Evolutionary conservation across 202 grass and related monocot species (phyloP), one percentile per base, ranked within the genome.

Genomic region (Schoenoplectus tabernaemontani): DNA sequence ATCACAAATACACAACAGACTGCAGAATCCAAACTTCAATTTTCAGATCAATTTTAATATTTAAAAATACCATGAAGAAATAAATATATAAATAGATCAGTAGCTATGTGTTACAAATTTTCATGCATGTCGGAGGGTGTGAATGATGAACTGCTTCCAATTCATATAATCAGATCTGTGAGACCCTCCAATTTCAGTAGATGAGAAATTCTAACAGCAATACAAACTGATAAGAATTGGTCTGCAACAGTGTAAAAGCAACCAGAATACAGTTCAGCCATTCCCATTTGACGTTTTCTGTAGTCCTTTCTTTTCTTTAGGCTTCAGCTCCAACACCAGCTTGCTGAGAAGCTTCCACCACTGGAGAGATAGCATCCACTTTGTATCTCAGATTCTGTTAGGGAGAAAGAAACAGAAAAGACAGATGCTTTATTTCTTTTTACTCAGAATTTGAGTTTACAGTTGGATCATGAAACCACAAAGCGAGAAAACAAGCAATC

Each of bases 321-420:
- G 70, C 3, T 85, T 39, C 68, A n/a, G 85, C 43, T 79, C 64
- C 63, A 60, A 65, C 33, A 46, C 20, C 32, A 0, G 81, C 8
- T 44, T 81, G 47, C 74, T 85, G 53, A 2, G 87, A 19, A 0
- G 42, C 41, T 23, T 90, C 86, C 0, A 77, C 67, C 15, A 99
- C 96, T 0, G 90, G 92, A 33, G 96, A 92, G 64, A 99, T 87
- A 0, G 88, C 88, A 59, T 99, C 96, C 48, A 99, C 92, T 86
- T 99, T 96, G 88, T 92, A 99, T 26, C 83, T 88, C 79, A 99
- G 88, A 81, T 42, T 91, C 92, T 99, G 86, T 64, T 4, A 62
- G 61, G 54, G 60, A 54, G 1, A 4, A 17, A 8, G 78, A 69
- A 75, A 81, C 22, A 59, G 63, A 69, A 24, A 4, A 41, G n/a